Evolutionary conservation across 345 rosid genomes (phyloP).

Genomic region (Gossypium anomalum): DNA sequence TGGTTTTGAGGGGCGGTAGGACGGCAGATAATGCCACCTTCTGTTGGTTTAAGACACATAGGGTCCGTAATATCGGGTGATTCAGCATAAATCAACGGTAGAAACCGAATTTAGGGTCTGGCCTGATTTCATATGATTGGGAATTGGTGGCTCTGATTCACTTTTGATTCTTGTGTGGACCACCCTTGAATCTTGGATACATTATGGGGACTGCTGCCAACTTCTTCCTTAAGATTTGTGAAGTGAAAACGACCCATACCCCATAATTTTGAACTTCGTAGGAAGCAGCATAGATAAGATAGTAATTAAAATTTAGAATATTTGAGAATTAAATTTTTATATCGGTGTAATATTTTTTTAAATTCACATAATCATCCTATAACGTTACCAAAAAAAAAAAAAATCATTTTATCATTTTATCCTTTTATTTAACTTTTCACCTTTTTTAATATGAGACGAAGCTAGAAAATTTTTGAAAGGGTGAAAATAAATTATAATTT

Average conservation of each 20-base stretch:
- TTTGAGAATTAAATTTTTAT: too few species aligned
- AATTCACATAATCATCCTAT: too few species aligned
- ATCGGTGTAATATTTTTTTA: too few species aligned
- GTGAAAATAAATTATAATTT: too few species aligned
- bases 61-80: not conserved
- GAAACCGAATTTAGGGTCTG: not conserved
- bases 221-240: not conserved
- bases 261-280: not conserved
- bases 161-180: not conserved
- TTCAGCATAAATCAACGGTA: not conserved
- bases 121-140: not conserved
- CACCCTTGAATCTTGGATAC: not conserved
- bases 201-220: not conserved
- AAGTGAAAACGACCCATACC: not conserved
- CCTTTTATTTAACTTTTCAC: too few species aligned
- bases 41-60: not conserved
- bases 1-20: not conserved
- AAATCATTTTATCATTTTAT: too few species aligned
- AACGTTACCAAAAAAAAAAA: too few species aligned
- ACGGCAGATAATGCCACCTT: not conserved
- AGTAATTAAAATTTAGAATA: too few species aligned
- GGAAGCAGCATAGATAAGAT: too few species aligned
- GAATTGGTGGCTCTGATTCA: not conserved
- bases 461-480: too few species aligned
- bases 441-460: too few species aligned